phyloP scores from a whole-genome alignment of 176 grass and related monocot genomes.

The Eleusine indica region DNA sequence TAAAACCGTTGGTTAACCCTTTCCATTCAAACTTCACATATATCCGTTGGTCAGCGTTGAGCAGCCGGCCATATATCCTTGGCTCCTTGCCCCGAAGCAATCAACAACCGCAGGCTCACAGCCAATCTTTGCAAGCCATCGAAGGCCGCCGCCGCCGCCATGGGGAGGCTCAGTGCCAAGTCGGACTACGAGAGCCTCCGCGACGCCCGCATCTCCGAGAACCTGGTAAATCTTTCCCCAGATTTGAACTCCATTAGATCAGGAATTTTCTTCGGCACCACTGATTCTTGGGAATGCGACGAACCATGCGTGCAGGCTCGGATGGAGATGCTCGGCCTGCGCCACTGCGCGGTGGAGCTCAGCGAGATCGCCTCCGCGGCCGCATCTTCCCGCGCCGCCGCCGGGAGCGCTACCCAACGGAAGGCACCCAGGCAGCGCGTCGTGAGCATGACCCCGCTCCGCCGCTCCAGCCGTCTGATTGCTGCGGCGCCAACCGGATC shows the following conservation, averaged over 20 bases:
- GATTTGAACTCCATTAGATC: conserved; percentile 10
- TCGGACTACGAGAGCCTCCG: conserved; percentile 71
- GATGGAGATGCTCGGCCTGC: conserved; percentile 81
- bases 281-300: conserved; percentile 19
- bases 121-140: background rate
- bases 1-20: background rate
- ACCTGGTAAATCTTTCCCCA: conserved; percentile 51
- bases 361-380: conserved; percentile 49
- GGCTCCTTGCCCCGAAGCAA: background rate
- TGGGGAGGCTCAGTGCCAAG: conserved; percentile 50
- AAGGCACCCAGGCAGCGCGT: conserved; percentile 39
- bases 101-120: background rate
- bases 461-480: conserved; percentile 61
- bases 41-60: background rate
- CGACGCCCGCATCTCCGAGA: conserved; percentile 75
- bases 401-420: conserved; percentile 29
- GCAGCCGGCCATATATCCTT: background rate
- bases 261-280: background rate
- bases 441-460: conserved; percentile 61
- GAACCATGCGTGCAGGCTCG: conserved; percentile 44
- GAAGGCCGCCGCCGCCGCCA: background rate
- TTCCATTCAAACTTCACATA: conserved; percentile 22
- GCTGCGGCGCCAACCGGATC: conserved; percentile 22
- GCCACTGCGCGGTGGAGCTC: conserved; percentile 56
- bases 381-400: conserved; percentile 29